phyloP scores from a whole-genome alignment of 495 filamentous ascomycete species.

The Lichenothelia convexa region DNA sequence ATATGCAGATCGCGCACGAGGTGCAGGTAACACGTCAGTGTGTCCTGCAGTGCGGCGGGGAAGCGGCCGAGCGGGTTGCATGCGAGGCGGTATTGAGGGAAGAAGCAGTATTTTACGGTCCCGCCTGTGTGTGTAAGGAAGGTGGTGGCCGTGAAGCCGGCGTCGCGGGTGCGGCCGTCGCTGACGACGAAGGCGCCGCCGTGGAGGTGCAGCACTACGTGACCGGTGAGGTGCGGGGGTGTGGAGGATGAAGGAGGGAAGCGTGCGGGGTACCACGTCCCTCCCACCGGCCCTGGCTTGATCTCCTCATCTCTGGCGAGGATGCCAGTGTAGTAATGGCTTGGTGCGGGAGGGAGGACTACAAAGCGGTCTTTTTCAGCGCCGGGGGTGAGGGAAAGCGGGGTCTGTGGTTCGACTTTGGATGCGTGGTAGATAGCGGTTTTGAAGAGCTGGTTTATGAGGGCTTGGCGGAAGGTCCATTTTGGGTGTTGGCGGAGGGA shows the following conservation, averaged over 20 bases:
- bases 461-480: constrained; percentile 20
- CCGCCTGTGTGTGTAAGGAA: constrained; percentile 10
- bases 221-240: background rate
- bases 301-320: constrained; percentile 10
- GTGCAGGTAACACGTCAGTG: constrained; percentile 12
- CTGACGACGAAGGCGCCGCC: constrained; percentile 31
- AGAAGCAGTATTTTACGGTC: constrained; percentile 12
- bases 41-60: constrained; percentile 18
- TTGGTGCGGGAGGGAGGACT: constrained; percentile 11
- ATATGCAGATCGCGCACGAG: constrained; percentile 12
- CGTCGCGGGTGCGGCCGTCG: constrained; percentile 21
- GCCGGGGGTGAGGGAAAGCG: constrained; percentile 15
- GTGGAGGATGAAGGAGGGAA: background rate
- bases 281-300: constrained; percentile 18
- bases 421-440: constrained; percentile 11
- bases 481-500: constrained; percentile 14
- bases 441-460: constrained; percentile 13
- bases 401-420: constrained; percentile 10
- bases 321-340: constrained; percentile 15
- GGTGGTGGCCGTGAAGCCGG: constrained; percentile 18
- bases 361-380: constrained; percentile 18
- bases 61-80: constrained; percentile 12
- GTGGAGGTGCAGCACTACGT: constrained; percentile 32
- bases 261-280: constrained; percentile 21
- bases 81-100: constrained; percentile 16